Evolutionary conservation across 257 asterid genomes (phyloP).

Genomic region (Petunia secreta): DNA sequence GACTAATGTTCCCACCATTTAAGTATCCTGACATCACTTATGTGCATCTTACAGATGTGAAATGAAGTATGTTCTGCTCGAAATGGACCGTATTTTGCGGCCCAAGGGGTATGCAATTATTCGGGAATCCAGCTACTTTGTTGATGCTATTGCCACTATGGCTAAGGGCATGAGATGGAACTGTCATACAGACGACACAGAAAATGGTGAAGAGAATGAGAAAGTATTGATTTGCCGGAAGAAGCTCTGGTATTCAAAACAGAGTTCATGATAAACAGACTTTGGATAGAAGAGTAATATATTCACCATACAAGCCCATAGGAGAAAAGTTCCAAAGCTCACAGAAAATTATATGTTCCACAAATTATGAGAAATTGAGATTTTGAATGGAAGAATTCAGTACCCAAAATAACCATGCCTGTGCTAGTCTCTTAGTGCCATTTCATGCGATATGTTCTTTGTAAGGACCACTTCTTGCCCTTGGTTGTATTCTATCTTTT

Average conservation of each 20-base stretch:
- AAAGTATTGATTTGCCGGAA: constrained; percentile 92
- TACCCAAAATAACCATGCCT: constrained; percentile 42
- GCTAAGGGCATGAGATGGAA: constrained; percentile 96
- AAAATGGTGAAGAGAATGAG: constrained; percentile 63
- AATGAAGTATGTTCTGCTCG: constrained; percentile 85
- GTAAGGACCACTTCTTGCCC: constrained; percentile 36
- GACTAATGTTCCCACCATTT: not conserved
- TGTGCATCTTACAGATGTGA: constrained; percentile 66
- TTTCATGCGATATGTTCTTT: constrained; percentile 50
- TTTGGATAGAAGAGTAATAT: constrained; percentile 36
- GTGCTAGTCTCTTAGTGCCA: constrained; percentile 26
- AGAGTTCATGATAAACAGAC: constrained; percentile 45
- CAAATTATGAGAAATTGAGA: constrained; percentile 26
- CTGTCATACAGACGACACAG: constrained; percentile 86
- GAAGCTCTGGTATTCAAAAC: constrained; percentile 89
- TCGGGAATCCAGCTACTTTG: constrained; percentile 77
- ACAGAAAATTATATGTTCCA: constrained; percentile 22
- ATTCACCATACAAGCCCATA: constrained; percentile 37
- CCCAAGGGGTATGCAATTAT: constrained; percentile 84
- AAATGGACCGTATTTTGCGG: constrained; percentile 94
- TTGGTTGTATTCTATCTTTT: constrained; percentile 36
- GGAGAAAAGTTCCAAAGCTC: constrained; percentile 37
- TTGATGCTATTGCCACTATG: constrained; percentile 62
- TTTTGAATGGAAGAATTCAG: constrained; percentile 37
- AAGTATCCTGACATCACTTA: constrained; percentile 12